phyloP scores from a whole-genome alignment of 2,329 filamentous ascomycete genomes.

The Sarocladium brachiariae region DNA sequence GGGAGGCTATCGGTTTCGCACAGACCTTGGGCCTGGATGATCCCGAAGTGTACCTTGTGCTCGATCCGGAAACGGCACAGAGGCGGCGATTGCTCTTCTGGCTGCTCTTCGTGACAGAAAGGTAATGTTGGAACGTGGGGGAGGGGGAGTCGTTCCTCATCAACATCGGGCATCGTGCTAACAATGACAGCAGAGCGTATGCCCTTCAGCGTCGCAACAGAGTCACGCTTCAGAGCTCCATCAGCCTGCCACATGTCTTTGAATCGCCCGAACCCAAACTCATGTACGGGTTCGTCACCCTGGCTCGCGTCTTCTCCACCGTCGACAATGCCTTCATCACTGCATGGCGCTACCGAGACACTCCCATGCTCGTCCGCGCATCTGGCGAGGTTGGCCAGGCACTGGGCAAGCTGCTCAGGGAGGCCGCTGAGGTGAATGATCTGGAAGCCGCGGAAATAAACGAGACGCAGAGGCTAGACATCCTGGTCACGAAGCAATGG shows the following conservation, averaged over 20 bases:
- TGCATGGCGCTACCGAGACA: slow-evolving; percentile 9
- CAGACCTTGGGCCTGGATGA: slow-evolving; percentile 14
- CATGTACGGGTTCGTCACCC: slow-evolving; percentile 16
- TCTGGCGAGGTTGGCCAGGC: not conserved
- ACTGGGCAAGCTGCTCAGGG: not conserved
- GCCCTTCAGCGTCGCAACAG: slow-evolving; percentile 15
- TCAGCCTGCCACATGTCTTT: slow-evolving; percentile 16
- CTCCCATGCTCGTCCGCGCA: not conserved
- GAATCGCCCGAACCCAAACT: slow-evolving; percentile 16
- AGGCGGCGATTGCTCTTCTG: slow-evolving; percentile 16
- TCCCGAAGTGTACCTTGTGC: slow-evolving; percentile 11
- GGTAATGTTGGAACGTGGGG: too few relatives aligned
- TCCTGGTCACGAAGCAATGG: slow-evolving; percentile 16
- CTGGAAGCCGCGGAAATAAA: slow-evolving; percentile 11
- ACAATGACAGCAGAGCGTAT: slow-evolving; percentile 13
- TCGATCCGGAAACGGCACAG: slow-evolving; percentile 12
- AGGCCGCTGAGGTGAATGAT: not conserved
- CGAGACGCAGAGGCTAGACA: slow-evolving; percentile 17
- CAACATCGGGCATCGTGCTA: not conserved
- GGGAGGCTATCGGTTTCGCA: slow-evolving; percentile 18
- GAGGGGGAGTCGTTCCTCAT: too few relatives aligned
- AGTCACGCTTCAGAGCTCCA: slow-evolving; percentile 14
- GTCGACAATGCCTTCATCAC: slow-evolving; percentile 14
- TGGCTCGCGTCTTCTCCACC: slow-evolving; percentile 14
- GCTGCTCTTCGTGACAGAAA: slow-evolving; percentile 18